These are phyloP conservation scores for Skeletonema grethae DNA, from an alignment of 108 stramenopile genomes.

Conservation along the genomic window DNA sequence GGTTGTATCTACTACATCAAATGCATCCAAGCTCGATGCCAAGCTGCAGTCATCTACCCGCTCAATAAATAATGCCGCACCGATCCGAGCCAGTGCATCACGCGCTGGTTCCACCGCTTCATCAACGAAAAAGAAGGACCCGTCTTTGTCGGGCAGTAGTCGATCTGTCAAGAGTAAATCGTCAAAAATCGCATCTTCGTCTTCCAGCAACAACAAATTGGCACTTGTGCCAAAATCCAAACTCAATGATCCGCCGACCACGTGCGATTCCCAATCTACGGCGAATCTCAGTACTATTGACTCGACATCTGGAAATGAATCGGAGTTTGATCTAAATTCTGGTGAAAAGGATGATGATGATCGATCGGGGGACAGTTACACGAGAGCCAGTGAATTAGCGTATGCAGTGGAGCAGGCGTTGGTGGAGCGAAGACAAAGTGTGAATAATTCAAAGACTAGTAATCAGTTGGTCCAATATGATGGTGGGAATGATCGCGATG, in stretches of 20 bases:
- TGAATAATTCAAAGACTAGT: not conserved
- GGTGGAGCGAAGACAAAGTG: not conserved
- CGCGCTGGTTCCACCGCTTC: not conserved
- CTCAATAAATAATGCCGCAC: not conserved
- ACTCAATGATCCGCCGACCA: not conserved
- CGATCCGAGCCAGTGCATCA: not conserved
- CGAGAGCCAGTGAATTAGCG: not conserved
- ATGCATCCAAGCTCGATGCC: not conserved
- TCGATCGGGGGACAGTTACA: not conserved
- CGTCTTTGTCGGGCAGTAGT: not conserved
- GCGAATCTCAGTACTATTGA: not conserved
- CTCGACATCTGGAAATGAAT: not conserved
- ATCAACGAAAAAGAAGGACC: not conserved
- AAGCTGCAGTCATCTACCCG: not conserved
- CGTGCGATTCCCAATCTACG: not conserved
- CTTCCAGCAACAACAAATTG: not conserved
- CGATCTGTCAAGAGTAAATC: not conserved
- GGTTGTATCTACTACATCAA: not conserved
- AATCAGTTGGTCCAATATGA: not conserved
- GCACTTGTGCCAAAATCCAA: constrained; percentile 1
- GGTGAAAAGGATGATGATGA: not conserved
- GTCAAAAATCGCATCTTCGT: not conserved
- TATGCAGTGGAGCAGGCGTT: not conserved
- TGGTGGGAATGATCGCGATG: not conserved
- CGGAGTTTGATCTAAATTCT: not conserved